Evolutionary conservation across 768 basidiomycete species (phyloP).

Genomic region (Scleroderma citrinum): DNA sequence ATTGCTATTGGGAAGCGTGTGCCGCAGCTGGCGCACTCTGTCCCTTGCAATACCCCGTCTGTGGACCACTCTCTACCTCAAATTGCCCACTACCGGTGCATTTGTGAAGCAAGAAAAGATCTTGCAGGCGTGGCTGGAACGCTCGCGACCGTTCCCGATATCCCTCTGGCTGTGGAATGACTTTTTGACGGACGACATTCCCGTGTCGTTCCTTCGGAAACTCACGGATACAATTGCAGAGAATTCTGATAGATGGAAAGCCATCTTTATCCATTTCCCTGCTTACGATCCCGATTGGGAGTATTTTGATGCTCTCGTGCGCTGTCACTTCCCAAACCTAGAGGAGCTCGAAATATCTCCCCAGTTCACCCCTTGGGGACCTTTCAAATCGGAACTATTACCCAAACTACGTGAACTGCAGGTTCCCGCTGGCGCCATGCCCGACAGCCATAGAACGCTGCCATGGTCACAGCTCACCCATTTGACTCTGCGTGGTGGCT

Average conservation of each 20-base stretch:
- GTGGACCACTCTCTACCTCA: slow-evolving; percentile 29
- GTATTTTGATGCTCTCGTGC: slow-evolving; percentile 18
- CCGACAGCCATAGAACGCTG: slow-evolving; percentile 26
- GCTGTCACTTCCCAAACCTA: slow-evolving; percentile 18
- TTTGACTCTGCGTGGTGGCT: slow-evolving; percentile 26
- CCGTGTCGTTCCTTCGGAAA: slow-evolving; percentile 17
- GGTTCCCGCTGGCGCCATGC: slow-evolving; percentile 27
- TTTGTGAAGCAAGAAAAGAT: slow-evolving; percentile 21
- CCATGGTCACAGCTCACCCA: slow-evolving; percentile 29
- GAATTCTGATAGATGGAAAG: slow-evolving; percentile 24
- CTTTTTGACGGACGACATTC: slow-evolving; percentile 28
- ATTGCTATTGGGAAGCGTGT: slow-evolving; percentile 24
- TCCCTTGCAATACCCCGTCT: slow-evolving; percentile 24
- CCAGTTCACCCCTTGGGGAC: slow-evolving; percentile 27
- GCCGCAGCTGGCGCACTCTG: slow-evolving; percentile 23
- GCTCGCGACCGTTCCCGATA: slow-evolving; percentile 20
- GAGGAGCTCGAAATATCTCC: slow-evolving; percentile 30
- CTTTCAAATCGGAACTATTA: slow-evolving; percentile 22
- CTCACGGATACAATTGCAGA: slow-evolving; percentile 15
- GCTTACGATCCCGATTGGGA: slow-evolving; percentile 25
- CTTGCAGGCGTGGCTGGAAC: slow-evolving; percentile 22
- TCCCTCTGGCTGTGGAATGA: slow-evolving; percentile 28
- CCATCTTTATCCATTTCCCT: slow-evolving; percentile 28
- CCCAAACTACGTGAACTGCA: slow-evolving; percentile 21
- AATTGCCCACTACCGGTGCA: slow-evolving; percentile 19